A percentile compares a stretch with the other conserved stretches of the same genome.
Conservation (phyloP, 768 basidiomycete genomes). For the Pisolithus sp. region DNA sequence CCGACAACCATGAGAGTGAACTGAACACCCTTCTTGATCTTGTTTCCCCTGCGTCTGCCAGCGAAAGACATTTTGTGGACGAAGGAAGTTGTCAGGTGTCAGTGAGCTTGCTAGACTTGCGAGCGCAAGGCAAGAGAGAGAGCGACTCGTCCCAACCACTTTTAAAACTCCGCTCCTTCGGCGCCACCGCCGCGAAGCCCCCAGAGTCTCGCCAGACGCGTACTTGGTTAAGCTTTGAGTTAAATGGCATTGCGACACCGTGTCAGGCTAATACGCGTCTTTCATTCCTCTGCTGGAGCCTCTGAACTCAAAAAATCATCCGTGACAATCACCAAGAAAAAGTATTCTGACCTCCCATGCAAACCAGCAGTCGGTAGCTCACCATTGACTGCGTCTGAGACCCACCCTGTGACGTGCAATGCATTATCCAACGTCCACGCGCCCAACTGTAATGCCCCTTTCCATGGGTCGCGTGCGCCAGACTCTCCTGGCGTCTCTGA, state of each 20-base stretch:
- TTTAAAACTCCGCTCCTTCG: slow-evolving; percentile 27
- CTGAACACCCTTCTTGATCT: slow-evolving; percentile 98
- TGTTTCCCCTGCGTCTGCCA: slow-evolving; percentile 83
- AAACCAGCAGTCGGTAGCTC: not conserved
- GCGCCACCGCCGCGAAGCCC: slow-evolving; percentile 30
- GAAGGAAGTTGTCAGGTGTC: slow-evolving; percentile 8
- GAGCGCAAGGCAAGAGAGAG: slow-evolving; percentile 25
- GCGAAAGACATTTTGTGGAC: slow-evolving; percentile 66
- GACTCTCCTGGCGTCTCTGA: not conserved
- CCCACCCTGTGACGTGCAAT: not conserved
- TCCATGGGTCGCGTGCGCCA: not conserved
- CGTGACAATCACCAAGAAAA: slow-evolving; percentile 39
- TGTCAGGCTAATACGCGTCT: slow-evolving; percentile 5
- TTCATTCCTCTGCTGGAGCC: not conserved
- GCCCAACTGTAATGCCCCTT: not conserved
- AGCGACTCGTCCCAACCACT: slow-evolving; percentile 25
- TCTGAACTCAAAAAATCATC: slow-evolving; percentile 1
- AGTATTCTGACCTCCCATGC: slow-evolving; percentile 50
- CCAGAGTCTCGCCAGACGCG: slow-evolving; percentile 1
- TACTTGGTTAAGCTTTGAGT: slow-evolving; percentile 2
- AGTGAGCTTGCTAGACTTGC: slow-evolving; percentile 20
- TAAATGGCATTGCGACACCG: slow-evolving; percentile 1
- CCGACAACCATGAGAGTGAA: slow-evolving; percentile 98
- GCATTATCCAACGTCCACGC: not conserved
- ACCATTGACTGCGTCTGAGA: not conserved